phyloP scores from a whole-genome alignment of 2,329 filamentous ascomycete genomes.

The Monosporascus sp. region DNA sequence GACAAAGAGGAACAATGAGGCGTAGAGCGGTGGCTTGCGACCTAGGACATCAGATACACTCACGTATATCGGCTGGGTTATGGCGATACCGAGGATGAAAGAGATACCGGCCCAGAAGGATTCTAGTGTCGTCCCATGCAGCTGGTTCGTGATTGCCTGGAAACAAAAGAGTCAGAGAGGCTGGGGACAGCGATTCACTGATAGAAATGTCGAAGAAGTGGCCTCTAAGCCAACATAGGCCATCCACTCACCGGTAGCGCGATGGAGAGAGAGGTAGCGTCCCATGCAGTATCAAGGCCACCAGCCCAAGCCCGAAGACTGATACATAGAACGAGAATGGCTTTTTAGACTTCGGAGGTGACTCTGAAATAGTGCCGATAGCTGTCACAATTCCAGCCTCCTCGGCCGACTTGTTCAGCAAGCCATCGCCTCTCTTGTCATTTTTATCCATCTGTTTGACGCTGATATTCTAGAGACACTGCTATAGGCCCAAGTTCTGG shows the following conservation, averaged over 20 bases:
- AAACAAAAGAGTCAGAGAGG: neutral
- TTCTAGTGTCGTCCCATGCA: slow-evolving; percentile 13
- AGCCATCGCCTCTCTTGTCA: too few relatives aligned
- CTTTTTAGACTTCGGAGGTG: neutral
- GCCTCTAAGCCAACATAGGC: neutral
- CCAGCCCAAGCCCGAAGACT: neutral
- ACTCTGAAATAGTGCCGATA: too few relatives aligned
- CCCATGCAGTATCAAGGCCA: slow-evolving; percentile 13
- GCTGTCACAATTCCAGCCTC: too few relatives aligned
- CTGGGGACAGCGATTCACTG: too few relatives aligned
- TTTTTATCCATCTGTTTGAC: too few relatives aligned
- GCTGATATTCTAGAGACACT: too few relatives aligned
- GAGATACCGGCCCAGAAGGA: slow-evolving; percentile 29
- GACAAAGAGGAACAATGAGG: slow-evolving; percentile 27
- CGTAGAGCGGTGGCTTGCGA: slow-evolving; percentile 22
- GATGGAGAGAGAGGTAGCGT: slow-evolving; percentile 15
- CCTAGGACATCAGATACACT: slow-evolving; percentile 23
- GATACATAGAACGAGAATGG: slow-evolving; percentile 10
- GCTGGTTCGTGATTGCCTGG: slow-evolving; percentile 13
- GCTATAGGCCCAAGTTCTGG: too few relatives aligned
- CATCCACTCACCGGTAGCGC: slow-evolving; percentile 14
- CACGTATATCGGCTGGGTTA: slow-evolving; percentile 16
- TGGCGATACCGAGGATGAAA: slow-evolving; percentile 13
- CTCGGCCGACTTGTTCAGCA: too few relatives aligned
- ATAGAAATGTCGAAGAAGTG: neutral